Conservation (phyloP, 2,329 filamentous ascomycete genomes). For the Septoria linicola region DNA sequence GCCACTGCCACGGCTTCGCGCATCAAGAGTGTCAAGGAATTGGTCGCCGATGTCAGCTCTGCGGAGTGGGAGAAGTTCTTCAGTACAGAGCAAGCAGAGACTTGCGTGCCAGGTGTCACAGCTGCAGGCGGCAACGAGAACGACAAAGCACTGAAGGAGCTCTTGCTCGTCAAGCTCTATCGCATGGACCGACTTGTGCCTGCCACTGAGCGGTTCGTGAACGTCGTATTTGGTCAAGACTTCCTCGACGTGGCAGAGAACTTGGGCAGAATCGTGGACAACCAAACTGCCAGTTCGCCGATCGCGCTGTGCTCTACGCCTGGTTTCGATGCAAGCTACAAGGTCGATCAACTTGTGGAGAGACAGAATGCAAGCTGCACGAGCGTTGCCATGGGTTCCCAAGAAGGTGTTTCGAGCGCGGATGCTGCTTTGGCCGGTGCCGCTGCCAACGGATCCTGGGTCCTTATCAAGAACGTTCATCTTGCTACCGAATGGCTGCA, state of each 20-base stretch:
- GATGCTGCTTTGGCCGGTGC: constrained; percentile 95
- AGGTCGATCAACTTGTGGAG: constrained; percentile 93
- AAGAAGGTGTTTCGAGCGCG: constrained; percentile 85
- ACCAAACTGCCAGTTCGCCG: constrained; percentile 79
- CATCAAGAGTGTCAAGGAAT: constrained; percentile 70
- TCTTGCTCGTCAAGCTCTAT: constrained; percentile 90
- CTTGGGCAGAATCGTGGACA: constrained; percentile 76
- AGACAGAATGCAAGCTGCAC: constrained; percentile 78
- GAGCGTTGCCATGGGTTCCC: constrained; percentile 98
- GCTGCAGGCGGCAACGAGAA: constrained; percentile 55
- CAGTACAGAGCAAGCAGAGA: constrained; percentile 80
- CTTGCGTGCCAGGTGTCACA: constrained; percentile 75
- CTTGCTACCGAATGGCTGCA: constrained; percentile 94
- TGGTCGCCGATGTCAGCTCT: constrained; percentile 61
- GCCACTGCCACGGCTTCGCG: constrained; percentile 67
- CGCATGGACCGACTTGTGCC: constrained; percentile 94
- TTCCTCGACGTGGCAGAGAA: constrained; percentile 84
- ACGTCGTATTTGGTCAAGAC: constrained; percentile 76
- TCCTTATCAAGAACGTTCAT: constrained; percentile 98
- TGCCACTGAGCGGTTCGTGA: constrained; percentile 85
- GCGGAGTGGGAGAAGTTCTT: constrained; percentile 80
- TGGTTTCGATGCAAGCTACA: constrained; percentile 98
- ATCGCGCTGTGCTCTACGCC: constrained; percentile 92
- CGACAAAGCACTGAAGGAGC: constrained; percentile 76
- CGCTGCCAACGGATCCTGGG: constrained; percentile 89